These are phyloP conservation scores for Sporothrix humicola DNA, from an alignment of 2,329 filamentous ascomycete genomes.

Conservation along the genomic window DNA sequence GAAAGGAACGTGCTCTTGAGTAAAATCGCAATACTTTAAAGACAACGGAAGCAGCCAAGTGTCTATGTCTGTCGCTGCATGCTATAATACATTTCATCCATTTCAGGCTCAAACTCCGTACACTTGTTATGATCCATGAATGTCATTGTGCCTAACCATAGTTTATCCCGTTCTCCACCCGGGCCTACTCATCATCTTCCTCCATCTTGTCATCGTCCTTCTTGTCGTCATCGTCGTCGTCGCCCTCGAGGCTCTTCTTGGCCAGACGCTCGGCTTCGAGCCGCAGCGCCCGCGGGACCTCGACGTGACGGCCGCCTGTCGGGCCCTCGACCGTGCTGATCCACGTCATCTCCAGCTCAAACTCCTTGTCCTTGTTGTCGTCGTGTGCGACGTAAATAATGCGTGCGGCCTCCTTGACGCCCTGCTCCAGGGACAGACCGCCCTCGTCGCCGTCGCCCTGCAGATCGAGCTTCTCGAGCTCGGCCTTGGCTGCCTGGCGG, in stretches of 20 bases:
- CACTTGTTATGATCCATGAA: neutral
- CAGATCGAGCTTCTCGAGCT: constrained; percentile 96
- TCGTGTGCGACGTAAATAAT: constrained; percentile 98
- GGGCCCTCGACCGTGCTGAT: constrained; percentile 83
- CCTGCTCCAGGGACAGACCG: constrained; percentile 80
- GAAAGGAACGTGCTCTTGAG: neutral
- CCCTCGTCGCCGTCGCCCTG: constrained; percentile 60
- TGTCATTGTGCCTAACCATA: constrained; percentile 10
- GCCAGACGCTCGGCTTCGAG: constrained; percentile 94
- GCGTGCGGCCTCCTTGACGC: constrained; percentile 91
- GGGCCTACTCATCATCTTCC: constrained; percentile 51
- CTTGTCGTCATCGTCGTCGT: constrained; percentile 78
- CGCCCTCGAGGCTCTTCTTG: constrained; percentile 85
- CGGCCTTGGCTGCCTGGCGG: constrained; percentile 93
- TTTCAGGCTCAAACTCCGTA: neutral
- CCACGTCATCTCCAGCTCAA: constrained; percentile 99
- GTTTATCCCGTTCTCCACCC: neutral
- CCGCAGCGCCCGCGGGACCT: constrained; percentile 86
- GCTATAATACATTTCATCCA: constrained; percentile 16
- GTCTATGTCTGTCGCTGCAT: constrained; percentile 17
- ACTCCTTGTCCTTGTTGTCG: constrained; percentile 99
- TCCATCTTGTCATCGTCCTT: constrained; percentile 83
- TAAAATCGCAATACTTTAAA: constrained; percentile 1
- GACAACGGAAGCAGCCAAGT: constrained; percentile 1
- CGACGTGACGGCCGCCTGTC: constrained; percentile 89